A percentile compares a stretch with the other conserved stretches of the same genome.
Evolutionary conservation across 2,329 filamentous ascomycete genomes (phyloP).

Genomic region (Huntiella omanensis): DNA sequence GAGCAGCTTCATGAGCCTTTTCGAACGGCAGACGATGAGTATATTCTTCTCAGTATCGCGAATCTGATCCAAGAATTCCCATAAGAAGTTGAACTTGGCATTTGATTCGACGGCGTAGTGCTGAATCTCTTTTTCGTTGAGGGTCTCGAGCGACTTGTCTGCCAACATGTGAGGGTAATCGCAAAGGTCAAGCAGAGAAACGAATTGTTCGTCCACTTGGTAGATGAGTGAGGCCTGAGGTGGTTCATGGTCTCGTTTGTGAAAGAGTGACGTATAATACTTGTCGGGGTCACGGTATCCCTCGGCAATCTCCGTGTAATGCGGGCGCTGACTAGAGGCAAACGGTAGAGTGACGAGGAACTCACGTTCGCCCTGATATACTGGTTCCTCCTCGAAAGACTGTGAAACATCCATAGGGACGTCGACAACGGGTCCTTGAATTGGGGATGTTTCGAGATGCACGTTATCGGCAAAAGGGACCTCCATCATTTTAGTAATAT

Average conservation of each 20-base stretch:
- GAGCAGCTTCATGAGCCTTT: conserved; percentile 31
- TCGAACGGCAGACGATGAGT: conserved; percentile 33
- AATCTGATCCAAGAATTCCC: conserved; percentile 31
- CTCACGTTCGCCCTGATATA: conserved; percentile 19
- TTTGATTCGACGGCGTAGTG: conserved; percentile 38
- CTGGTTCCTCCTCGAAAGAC: conserved; percentile 1
- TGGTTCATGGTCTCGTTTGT: conserved; percentile 19
- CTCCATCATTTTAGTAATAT: conserved; percentile 18
- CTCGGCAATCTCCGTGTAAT: conserved; percentile 31
- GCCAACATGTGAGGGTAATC: conserved; percentile 36
- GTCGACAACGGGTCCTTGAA: conserved; percentile 5
- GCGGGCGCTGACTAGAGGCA: conserved; percentile 29
- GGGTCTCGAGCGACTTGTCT: conserved; percentile 21
- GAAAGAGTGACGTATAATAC: conserved; percentile 26
- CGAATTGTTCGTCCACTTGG: conserved; percentile 33
- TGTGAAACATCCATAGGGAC: conserved; percentile 4
- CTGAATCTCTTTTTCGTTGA: conserved; percentile 25
- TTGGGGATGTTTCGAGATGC: conserved; percentile 7
- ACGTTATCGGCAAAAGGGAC: conserved; percentile 9
- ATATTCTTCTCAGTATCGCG: conserved; percentile 26
- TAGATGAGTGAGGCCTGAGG: conserved; percentile 23
- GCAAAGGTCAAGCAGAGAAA: conserved; percentile 32
- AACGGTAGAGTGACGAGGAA: conserved; percentile 39
- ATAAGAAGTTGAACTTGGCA: conserved; percentile 40
- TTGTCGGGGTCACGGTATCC: conserved; percentile 25